Conservation (phyloP, 345 rosid genomes). For the Bruguiera sexangula region DNA sequence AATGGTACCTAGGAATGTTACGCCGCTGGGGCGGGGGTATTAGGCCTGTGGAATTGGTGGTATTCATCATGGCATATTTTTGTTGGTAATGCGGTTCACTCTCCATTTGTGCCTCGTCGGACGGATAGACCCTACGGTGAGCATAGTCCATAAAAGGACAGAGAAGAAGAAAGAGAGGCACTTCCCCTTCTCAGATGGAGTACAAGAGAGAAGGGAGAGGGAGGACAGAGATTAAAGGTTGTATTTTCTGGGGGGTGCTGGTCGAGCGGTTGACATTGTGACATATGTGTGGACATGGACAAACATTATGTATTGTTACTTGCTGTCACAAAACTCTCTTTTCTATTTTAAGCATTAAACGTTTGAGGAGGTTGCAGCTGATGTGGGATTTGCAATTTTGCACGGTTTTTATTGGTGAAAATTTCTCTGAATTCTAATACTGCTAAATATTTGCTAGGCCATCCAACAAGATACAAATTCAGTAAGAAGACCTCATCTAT, state of each 20-base stretch:
- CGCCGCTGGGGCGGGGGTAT: conserved; percentile 44
- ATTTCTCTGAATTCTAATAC: not conserved
- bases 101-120: conserved; percentile 23
- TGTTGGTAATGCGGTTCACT: conserved; percentile 25
- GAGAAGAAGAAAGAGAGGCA: conserved; percentile 9
- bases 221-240: not conserved
- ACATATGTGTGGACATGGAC: conserved; percentile 31
- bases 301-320: not conserved
- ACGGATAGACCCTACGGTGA: conserved; percentile 25
- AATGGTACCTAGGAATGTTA: conserved; percentile 36
- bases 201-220: conserved; percentile 11
- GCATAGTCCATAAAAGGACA: conserved; percentile 26
- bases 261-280: conserved; percentile 29
- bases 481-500: not conserved
- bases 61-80: conserved; percentile 37
- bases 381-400: not conserved
- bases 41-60: conserved; percentile 12
- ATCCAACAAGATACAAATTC: not conserved
- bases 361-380: not conserved
- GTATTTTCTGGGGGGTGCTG: conserved; percentile 1
- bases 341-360: conserved; percentile 9
- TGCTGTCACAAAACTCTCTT: not conserved
- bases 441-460: not conserved
- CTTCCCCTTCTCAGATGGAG: conserved; percentile 11
- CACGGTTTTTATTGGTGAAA: not conserved